Evolutionary conservation across 2,329 filamentous ascomycete species (phyloP).

Genomic region (Sarocladium oryzae): DNA sequence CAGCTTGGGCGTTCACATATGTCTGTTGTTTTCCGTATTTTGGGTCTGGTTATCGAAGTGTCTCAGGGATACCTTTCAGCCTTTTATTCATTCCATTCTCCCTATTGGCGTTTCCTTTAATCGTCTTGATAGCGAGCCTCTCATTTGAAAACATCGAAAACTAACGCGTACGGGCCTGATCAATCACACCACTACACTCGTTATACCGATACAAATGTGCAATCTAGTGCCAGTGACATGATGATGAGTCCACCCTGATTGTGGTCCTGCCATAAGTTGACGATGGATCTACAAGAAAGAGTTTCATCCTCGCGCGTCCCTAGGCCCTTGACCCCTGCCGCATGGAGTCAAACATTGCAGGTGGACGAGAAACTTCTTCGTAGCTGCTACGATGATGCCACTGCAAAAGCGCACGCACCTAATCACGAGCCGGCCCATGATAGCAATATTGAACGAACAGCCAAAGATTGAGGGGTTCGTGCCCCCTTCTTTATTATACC

Average conservation of each 20-base stretch:
- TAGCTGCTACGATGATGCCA: too few relatives aligned
- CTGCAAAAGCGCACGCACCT: too few relatives aligned
- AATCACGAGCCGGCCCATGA: too few relatives aligned
- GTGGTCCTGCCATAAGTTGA: too few relatives aligned
- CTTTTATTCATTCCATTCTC: not conserved
- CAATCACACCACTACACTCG: not conserved
- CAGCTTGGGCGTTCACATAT: slow-evolving; percentile 6
- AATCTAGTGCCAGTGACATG: too few relatives aligned
- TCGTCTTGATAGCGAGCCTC: not conserved
- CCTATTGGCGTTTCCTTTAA: slow-evolving; percentile 1
- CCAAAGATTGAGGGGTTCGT: not conserved
- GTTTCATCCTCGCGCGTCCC: too few relatives aligned
- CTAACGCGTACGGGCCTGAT: not conserved
- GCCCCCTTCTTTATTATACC: slow-evolving; percentile 7
- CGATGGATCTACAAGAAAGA: too few relatives aligned
- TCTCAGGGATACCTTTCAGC: not conserved
- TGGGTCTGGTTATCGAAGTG: not conserved
- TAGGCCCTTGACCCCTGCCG: too few relatives aligned
- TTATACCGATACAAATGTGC: not conserved
- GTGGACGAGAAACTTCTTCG: too few relatives aligned
- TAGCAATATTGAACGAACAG: not conserved
- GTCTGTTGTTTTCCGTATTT: not conserved
- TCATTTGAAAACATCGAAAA: not conserved
- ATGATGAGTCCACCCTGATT: too few relatives aligned
- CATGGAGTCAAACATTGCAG: too few relatives aligned